phyloP scores from a whole-genome alignment of 2,329 filamentous ascomycete species.

The Ascochyta viciae-villosae region DNA sequence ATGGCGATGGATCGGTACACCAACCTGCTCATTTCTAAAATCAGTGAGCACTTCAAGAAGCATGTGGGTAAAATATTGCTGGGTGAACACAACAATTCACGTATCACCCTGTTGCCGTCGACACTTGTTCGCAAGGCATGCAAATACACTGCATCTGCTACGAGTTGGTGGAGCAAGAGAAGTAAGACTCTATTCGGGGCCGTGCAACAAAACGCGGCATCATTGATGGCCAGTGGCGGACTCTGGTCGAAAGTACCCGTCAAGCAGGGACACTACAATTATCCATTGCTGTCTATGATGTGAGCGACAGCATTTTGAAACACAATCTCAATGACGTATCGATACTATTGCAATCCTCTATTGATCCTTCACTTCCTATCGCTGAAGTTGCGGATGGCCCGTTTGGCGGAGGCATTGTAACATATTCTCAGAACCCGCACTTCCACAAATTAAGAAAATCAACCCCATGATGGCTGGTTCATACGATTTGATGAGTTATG shows the following conservation, averaged over 20 bases:
- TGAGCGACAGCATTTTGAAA: slow-evolving; percentile 60
- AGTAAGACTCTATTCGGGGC: background rate
- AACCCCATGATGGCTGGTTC: background rate
- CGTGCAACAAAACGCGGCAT: slow-evolving; percentile 41
- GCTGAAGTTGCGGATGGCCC: background rate
- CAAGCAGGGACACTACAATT: slow-evolving; percentile 62
- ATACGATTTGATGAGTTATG: background rate
- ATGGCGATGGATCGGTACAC: slow-evolving; percentile 64
- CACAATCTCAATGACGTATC: slow-evolving; percentile 42
- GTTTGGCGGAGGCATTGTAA: background rate
- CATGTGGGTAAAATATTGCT: slow-evolving; percentile 59
- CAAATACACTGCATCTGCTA: background rate
- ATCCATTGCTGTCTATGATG: slow-evolving; percentile 65
- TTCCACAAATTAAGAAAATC: background rate
- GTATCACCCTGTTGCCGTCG: no score
- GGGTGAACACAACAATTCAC: slow-evolving; percentile 23
- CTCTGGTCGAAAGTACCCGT: slow-evolving; percentile 64
- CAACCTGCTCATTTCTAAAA: slow-evolving; percentile 58
- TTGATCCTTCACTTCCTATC: background rate
- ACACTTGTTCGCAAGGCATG: no score
- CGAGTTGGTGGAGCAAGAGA: background rate
- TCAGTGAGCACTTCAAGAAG: slow-evolving; percentile 57
- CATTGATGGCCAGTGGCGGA: slow-evolving; percentile 62
- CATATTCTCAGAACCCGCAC: background rate
- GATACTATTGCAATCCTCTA: background rate